Evolutionary conservation across 1,139 yeast species (phyloP).

Genomic region (Candida sojae): DNA sequence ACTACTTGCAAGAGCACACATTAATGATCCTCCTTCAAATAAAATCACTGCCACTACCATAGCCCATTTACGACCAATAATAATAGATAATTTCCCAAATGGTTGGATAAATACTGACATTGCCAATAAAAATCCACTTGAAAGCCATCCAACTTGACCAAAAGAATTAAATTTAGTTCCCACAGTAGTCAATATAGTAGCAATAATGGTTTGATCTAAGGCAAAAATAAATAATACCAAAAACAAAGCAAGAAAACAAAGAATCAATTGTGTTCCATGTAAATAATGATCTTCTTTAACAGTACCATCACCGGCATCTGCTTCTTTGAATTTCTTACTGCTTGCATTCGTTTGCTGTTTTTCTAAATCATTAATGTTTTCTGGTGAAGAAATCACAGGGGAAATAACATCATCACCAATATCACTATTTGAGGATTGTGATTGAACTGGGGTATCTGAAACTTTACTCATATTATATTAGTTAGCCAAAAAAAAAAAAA

Average conservation of each 20-base stretch:
- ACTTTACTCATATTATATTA: no score
- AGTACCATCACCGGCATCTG: slow-evolving; percentile 48
- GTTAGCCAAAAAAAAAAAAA: no score
- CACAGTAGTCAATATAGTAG: slow-evolving; percentile 37
- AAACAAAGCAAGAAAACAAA: slow-evolving; percentile 29
- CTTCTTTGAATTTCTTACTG: slow-evolving; percentile 23
- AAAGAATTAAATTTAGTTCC: slow-evolving; percentile 46
- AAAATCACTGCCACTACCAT: slow-evolving; percentile 35
- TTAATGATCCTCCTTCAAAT: slow-evolving; percentile 39
- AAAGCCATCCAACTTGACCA: slow-evolving; percentile 59
- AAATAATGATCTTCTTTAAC: slow-evolving; percentile 39
- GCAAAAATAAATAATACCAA: slow-evolving; percentile 38
- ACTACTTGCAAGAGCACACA: slow-evolving; percentile 36
- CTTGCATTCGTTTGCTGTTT: slow-evolving; percentile 2
- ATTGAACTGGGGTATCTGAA: no score
- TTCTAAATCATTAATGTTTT: slow-evolving; percentile 5
- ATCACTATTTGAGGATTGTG: neutral
- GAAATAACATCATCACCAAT: neutral
- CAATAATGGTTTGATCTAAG: slow-evolving; percentile 44
- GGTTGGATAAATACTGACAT: slow-evolving; percentile 37
- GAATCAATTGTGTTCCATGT: slow-evolving; percentile 26
- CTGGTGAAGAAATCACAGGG: neutral
- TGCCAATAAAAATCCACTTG: slow-evolving; percentile 57
- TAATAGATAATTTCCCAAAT: slow-evolving; percentile 46
- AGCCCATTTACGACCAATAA: slow-evolving; percentile 47